Evolutionary conservation across 148 eudicot genomes (phyloP).

Genomic region (Cornus controversa): DNA sequence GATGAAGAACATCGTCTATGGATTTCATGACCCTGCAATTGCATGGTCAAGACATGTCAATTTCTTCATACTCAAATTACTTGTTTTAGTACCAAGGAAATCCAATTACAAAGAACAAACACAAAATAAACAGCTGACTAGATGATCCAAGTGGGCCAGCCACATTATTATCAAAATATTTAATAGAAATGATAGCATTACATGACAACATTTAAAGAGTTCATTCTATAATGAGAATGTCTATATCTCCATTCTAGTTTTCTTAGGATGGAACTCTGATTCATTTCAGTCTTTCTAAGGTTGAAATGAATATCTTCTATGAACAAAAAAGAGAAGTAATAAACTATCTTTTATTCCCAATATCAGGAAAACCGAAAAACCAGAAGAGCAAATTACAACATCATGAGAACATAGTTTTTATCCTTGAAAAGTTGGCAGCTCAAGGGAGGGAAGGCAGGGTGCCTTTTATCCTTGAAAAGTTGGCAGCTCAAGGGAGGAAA

Average conservation of each 20-base stretch:
- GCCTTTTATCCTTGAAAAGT: too few relatives aligned
- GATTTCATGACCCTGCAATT: constrained; percentile 84
- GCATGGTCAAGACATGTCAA: constrained; percentile 7
- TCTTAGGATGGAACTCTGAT: neutral
- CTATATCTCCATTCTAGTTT: neutral
- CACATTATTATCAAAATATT: neutral
- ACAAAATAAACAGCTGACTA: neutral
- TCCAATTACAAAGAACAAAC: neutral
- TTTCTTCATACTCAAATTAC: neutral
- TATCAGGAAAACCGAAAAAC: too few relatives aligned
- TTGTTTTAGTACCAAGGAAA: neutral
- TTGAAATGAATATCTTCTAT: neutral
- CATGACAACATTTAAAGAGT: neutral
- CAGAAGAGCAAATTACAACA: too few relatives aligned
- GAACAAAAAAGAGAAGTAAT: too few relatives aligned
- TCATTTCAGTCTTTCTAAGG: neutral
- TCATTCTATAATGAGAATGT: neutral
- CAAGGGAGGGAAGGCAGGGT: too few relatives aligned
- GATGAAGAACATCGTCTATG: constrained; percentile 67
- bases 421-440: too few relatives aligned
- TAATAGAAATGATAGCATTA: neutral
- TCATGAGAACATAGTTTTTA: too few relatives aligned
- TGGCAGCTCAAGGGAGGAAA: too few relatives aligned
- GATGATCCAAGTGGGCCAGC: neutral
- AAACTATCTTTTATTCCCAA: too few relatives aligned